These are phyloP conservation scores for Mycosphaerelloides madeirae DNA, from an alignment of 2,329 filamentous ascomycete genomes.

Conservation along the genomic window DNA sequence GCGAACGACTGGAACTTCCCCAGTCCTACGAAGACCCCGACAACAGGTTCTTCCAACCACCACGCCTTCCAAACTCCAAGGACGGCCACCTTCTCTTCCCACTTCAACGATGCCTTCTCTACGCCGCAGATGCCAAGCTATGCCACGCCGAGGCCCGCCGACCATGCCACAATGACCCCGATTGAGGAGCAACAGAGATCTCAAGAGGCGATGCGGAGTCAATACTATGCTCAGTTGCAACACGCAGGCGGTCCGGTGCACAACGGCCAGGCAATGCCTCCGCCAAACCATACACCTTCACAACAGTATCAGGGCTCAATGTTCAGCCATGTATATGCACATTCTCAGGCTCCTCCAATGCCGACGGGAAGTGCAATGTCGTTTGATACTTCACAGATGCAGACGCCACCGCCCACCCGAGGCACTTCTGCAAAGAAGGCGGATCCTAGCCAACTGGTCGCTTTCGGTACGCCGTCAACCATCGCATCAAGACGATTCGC, in stretches of 20 bases:
- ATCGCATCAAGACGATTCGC: slow-evolving; percentile 29
- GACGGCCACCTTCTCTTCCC: slow-evolving; percentile 38
- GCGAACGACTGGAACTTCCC: slow-evolving; percentile 47
- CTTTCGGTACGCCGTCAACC: slow-evolving; percentile 39
- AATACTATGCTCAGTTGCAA: slow-evolving; percentile 25
- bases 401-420: slow-evolving; percentile 59
- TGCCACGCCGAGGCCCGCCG: slow-evolving; percentile 30
- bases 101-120: slow-evolving; percentile 49
- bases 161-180: slow-evolving; percentile 25
- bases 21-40: slow-evolving; percentile 48
- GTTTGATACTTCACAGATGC: slow-evolving; percentile 46
- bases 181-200: slow-evolving; percentile 23
- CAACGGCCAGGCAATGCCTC: slow-evolving; percentile 13
- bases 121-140: slow-evolving; percentile 44
- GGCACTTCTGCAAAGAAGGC: slow-evolving; percentile 49
- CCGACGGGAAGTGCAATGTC: slow-evolving; percentile 15
- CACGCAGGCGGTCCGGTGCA: slow-evolving; percentile 11
- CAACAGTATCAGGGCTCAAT: slow-evolving; percentile 9
- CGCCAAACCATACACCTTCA: slow-evolving; percentile 8
- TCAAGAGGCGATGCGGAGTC: slow-evolving; percentile 24
- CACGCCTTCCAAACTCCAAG: slow-evolving; percentile 44
- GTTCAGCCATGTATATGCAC: slow-evolving; percentile 16
- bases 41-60: slow-evolving; percentile 35
- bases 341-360: slow-evolving; percentile 7
- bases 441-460: slow-evolving; percentile 35